phyloP scores from a whole-genome alignment of 2,329 filamentous ascomycete species.

The Colletotrichum lini region DNA sequence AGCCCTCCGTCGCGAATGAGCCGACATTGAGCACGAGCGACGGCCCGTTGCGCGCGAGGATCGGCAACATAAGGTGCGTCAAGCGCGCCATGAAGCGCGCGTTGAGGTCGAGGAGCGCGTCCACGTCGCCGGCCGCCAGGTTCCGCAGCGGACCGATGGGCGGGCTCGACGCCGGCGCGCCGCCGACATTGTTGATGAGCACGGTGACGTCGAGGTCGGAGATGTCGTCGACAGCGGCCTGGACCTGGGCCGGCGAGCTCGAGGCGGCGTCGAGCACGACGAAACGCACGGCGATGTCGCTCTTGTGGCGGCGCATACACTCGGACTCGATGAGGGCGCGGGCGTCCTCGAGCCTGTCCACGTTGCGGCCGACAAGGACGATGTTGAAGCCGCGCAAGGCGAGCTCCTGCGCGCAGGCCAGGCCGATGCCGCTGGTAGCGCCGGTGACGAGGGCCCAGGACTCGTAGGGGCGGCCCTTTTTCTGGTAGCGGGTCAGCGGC shows the following conservation, averaged over 20 bases:
- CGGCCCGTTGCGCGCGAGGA: constrained; percentile 47
- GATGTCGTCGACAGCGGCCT: constrained; percentile 45
- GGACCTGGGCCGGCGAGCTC: constrained; percentile 48
- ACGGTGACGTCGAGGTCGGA: constrained; percentile 49
- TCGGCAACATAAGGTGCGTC: constrained; percentile 45
- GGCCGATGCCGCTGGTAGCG: constrained; percentile 52
- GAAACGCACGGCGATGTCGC: constrained; percentile 47
- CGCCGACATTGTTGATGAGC: constrained; percentile 54
- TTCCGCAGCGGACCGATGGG: constrained; percentile 48
- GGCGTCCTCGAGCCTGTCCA: constrained; percentile 48
- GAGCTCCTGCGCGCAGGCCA: constrained; percentile 52
- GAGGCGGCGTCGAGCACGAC: constrained; percentile 50
- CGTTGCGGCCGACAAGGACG: constrained; percentile 50
- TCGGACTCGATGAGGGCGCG: constrained; percentile 32
- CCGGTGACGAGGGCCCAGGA: constrained; percentile 53
- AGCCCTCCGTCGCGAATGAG: constrained; percentile 46
- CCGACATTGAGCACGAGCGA: constrained; percentile 51
- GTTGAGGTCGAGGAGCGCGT: constrained; percentile 51
- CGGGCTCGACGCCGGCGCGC: constrained; percentile 46
- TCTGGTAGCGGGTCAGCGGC: constrained; percentile 46
- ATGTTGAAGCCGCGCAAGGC: constrained; percentile 53
- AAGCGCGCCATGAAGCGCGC: constrained; percentile 53
- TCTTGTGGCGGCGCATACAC: constrained; percentile 45
- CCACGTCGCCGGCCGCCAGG: constrained; percentile 49
- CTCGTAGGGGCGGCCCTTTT: constrained; percentile 41